Evolutionary conservation across 2,329 filamentous ascomycete species (phyloP), one percentile per base, ranked within the genome.

Genomic region (Teratosphaeriaceae sp.): DNA sequence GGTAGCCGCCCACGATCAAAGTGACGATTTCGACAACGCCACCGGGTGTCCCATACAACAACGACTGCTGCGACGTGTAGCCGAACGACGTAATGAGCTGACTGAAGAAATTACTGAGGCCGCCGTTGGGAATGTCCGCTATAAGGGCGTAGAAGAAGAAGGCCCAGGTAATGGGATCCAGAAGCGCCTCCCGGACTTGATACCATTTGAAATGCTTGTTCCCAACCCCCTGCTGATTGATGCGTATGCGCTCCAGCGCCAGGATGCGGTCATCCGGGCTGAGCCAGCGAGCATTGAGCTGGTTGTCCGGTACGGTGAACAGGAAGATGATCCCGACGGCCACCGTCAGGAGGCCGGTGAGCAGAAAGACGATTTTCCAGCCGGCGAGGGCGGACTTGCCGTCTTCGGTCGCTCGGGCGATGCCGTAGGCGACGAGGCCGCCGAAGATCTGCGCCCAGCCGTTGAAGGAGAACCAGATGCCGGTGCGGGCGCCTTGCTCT

Each of bases 391-490:
- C 50, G 0, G 77, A 74, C 2, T 78, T 78, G n/a, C 78, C 64
- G 27, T 70, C 70, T 21, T 68, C 64, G 3, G 71, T 70, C 0
- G 76, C 77, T 12, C 70, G 67, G 0, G 78, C 76, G 31, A 84
- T 81, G 2, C 78, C 79, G 51, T 83, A 84, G 1, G 79, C 78
- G 0, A 83, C 63, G 1, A 78, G 50, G 2, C 79, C 80, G 6
- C 80, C 80, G 26, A 83, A 68, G 13, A 84, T 79, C 58, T 80
- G 78, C 0, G 75, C 79, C 40, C 74, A 74, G 2, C 79, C 79
- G 48, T 82, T 82, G 66, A 82, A 84, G 38, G 68, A 74, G 63
- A 84, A 85, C 82, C 82, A 86, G 43, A 84, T 75, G 3, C 74
- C 75, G 1, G 75, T 76, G 7, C 82, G 67, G 0, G 70, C 66